A percentile compares a stretch with the other conserved stretches of the same genome.
Conservation (phyloP, 371 early-diverging fungal genomes). For the Mortierella sp. region DNA sequence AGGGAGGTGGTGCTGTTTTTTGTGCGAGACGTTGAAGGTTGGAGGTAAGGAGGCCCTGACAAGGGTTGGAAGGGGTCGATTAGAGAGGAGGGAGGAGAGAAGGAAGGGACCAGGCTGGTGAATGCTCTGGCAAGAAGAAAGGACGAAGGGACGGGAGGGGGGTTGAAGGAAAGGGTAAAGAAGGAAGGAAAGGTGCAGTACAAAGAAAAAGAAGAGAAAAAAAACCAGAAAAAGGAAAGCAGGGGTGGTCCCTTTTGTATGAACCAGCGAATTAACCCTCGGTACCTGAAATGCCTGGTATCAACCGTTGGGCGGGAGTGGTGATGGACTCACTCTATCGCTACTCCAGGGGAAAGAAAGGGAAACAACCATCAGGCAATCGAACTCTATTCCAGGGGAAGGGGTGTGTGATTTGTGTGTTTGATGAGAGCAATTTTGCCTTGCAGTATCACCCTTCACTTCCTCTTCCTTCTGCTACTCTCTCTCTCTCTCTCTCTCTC, state of each 20-base stretch:
- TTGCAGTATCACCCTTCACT: background rate
- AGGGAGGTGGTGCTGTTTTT: background rate
- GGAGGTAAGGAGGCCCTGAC: slow-evolving; percentile 14
- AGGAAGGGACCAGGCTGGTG: slow-evolving; percentile 25
- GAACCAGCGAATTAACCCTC: background rate
- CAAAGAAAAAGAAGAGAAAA: background rate
- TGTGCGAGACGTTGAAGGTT: background rate
- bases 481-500: background rate
- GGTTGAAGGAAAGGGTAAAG: slow-evolving; percentile 47
- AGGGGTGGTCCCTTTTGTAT: background rate
- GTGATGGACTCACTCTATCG: background rate
- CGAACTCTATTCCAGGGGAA: slow-evolving; percentile 1
- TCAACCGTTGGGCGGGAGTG: background rate
- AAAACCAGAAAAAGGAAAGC: background rate
- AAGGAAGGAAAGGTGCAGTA: background rate
- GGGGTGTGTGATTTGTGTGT: slow-evolving; percentile 2
- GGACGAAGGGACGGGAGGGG: background rate
- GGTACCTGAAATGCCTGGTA: background rate
- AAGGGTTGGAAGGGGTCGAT: slow-evolving; percentile 25
- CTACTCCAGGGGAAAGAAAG: background rate
- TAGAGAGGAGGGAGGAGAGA: background rate
- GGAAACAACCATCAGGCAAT: background rate
- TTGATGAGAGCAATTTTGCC: slow-evolving; percentile 6
- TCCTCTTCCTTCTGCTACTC: background rate
- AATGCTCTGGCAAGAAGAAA: background rate